Base-by-base conservation (phyloP, 495 filamentous ascomycete genomes). In the Stereocaulon alpinum region DNA sequence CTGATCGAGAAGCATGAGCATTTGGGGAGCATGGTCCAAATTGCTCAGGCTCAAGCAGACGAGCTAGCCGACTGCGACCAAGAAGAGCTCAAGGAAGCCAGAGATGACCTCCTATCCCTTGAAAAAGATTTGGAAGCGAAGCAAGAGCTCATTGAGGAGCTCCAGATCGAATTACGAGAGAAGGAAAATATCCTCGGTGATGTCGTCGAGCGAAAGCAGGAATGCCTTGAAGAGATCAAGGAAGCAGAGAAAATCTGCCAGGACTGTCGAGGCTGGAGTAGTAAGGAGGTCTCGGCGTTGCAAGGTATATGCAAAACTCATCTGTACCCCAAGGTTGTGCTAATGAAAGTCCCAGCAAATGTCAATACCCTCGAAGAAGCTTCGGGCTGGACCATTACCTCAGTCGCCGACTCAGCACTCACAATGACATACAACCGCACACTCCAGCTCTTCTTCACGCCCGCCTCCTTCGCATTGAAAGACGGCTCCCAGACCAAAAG, bases 241-340 rank as follows among this genome's bases (percentile, higher is more conserved):
- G 85, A 91, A 64, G 89, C 92, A 0, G 90, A 96, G 66, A 84
- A 83, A 58, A 75, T 94, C 40, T 82, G 86, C 62, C 89, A 95
- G 69, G 84, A 93, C 64, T 95, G 86, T 69, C 81, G 91, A 18
- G 91, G 93, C 22, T 96, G 91, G 87, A 93, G 83, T 60, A 78
- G 83, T 32, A 80, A 75, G 18, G 93, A 97, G 68, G 85, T 97
- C 56, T 76, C 71, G 55, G 76, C 76, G 27, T 73, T 92, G 9
- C 88, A 91, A 77, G 78, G 86, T 89, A 72, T 66, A 77, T 64
- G 17, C n/a, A 55, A 34, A 14, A 15, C 20, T 37, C 17, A 41
- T 37, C 61, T 44, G 60, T 10, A 20, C 14, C n/a, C 32, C 22
- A 40, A 6, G 47, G 40, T 11, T 32, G 29, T 61, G 17, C 24